Conservation (phyloP, 2,329 filamentous ascomycete species). For the Nigrospora sphaerica region DNA sequence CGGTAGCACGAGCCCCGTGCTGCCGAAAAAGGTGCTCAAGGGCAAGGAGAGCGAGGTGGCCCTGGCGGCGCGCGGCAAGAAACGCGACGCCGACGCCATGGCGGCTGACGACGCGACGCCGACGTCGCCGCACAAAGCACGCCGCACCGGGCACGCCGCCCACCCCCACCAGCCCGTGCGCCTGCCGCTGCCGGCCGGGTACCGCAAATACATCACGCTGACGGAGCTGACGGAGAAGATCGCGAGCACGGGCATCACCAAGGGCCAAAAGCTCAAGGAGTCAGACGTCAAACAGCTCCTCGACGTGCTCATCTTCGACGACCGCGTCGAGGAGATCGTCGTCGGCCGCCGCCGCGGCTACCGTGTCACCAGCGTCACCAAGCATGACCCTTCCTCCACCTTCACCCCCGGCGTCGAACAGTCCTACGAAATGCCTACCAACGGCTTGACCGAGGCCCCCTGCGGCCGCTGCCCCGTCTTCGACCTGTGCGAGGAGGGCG, state of each 20-base stretch:
- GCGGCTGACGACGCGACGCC: constrained; percentile 26
- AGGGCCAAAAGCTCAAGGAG: constrained; percentile 62
- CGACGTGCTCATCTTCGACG: constrained; percentile 84
- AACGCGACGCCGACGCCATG: constrained; percentile 43
- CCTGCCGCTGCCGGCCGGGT: constrained; percentile 56
- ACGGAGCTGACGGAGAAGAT: constrained; percentile 70
- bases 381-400: constrained; percentile 23
- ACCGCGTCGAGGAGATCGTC: constrained; percentile 63
- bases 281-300: constrained; percentile 79
- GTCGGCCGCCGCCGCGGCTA: constrained; percentile 44
- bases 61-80: constrained; percentile 34
- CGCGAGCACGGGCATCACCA: constrained; percentile 60
- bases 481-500: constrained; percentile 83
- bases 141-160: constrained; percentile 5
- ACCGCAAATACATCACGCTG: constrained; percentile 74
- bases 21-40: constrained; percentile 50
- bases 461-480: constrained; percentile 92
- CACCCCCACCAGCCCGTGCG: constrained; percentile 21
- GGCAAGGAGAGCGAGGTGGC: constrained; percentile 33
- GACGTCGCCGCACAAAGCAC: constrained; percentile 19
- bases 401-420: constrained; percentile 18
- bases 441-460: constrained; percentile 79
- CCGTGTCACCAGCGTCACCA: constrained; percentile 42
- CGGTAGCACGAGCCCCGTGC: constrained; percentile 24
- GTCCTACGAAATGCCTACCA: constrained; percentile 40